Percentiles rank a stretch among this genome's conserved stretches.
These are phyloP conservation scores for Schwanniomyces sp. DNA, from an alignment of 805 yeast genomes.

Conservation along the genomic window DNA sequence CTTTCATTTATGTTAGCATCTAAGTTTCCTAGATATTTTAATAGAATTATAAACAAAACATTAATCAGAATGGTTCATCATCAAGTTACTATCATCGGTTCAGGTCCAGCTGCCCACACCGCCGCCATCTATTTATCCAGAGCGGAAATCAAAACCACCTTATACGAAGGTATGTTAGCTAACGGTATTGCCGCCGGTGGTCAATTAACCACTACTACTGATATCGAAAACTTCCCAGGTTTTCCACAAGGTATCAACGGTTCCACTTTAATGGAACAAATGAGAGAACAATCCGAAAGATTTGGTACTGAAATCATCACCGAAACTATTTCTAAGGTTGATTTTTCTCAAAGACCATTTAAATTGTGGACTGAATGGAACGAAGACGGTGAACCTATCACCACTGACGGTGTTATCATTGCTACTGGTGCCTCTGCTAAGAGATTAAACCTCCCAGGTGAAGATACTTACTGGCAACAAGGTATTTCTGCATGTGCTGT, in stretches of 20 bases:
- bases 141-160: conserved; percentile 91
- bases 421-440: conserved; percentile 99
- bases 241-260: conserved; percentile 94
- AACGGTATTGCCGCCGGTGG: conserved; percentile 99
- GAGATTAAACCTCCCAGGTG: conserved; percentile 93
- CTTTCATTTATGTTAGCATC: conserved; percentile 6
- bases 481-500: conserved; percentile 99
- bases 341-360: conserved; percentile 84
- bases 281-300: conserved; percentile 83
- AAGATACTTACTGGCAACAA: conserved; percentile 97
- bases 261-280: conserved; percentile 83
- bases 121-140: conserved; percentile 97
- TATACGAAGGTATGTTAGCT: conserved; percentile 96
- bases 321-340: conserved; percentile 93
- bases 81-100: conserved; percentile 85
- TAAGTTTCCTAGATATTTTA: background rate
- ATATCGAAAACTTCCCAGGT: conserved; percentile 98
- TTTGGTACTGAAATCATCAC: conserved; percentile 95
- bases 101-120: conserved; percentile 99
- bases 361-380: conserved; percentile 95
- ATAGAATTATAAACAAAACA: background rate
- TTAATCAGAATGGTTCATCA: conserved; percentile 69
- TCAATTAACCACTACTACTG: conserved; percentile 97
- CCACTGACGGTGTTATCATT: conserved; percentile 87
- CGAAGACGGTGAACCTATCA: conserved; percentile 87